Evolutionary conservation across 139 green algal species (phyloP).

Genomic region (Cymbomonas tetramitiformis): DNA sequence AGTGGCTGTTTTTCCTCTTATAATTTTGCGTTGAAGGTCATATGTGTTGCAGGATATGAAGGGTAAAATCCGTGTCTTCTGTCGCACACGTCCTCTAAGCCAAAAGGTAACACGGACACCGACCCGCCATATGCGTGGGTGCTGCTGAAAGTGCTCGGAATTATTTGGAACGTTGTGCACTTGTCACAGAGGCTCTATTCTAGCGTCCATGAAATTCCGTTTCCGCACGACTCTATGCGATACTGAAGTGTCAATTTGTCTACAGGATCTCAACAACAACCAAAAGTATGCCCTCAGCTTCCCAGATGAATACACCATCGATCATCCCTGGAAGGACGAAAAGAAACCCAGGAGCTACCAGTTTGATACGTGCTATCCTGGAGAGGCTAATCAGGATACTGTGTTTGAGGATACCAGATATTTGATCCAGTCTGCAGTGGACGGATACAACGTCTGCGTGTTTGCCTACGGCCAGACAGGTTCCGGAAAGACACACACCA

Average conservation of each 20-base stretch:
- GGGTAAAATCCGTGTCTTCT: slow-evolving; percentile 91
- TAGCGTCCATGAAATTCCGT: too few relatives aligned
- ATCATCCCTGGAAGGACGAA: slow-evolving; percentile 69
- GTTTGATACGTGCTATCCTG: slow-evolving; percentile 71
- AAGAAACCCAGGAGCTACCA: slow-evolving; percentile 72
- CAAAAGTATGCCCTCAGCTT: slow-evolving; percentile 38
- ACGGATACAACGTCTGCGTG: slow-evolving; percentile 82
- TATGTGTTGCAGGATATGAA: too few relatives aligned
- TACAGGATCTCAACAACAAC: too few relatives aligned
- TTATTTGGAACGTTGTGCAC: too few relatives aligned
- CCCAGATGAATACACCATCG: slow-evolving; percentile 53
- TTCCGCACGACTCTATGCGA: too few relatives aligned
- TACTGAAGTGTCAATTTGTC: too few relatives aligned
- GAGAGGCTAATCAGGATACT: slow-evolving; percentile 49
- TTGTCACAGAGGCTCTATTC: too few relatives aligned
- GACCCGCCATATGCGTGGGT: too few relatives aligned
- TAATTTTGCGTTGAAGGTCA: too few relatives aligned
- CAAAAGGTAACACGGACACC: slow-evolving; percentile 54
- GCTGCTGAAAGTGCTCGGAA: too few relatives aligned
- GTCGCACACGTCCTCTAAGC: slow-evolving; percentile 70
- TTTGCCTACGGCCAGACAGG: slow-evolving; percentile 70
- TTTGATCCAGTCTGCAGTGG: slow-evolving; percentile 80
- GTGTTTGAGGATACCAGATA: slow-evolving; percentile 94
- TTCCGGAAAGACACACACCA: slow-evolving; percentile 45
- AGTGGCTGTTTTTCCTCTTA: too few relatives aligned